Evolutionary conservation across 2,329 filamentous ascomycete genomes (phyloP).

Genomic region (Alternaria brassicae): DNA sequence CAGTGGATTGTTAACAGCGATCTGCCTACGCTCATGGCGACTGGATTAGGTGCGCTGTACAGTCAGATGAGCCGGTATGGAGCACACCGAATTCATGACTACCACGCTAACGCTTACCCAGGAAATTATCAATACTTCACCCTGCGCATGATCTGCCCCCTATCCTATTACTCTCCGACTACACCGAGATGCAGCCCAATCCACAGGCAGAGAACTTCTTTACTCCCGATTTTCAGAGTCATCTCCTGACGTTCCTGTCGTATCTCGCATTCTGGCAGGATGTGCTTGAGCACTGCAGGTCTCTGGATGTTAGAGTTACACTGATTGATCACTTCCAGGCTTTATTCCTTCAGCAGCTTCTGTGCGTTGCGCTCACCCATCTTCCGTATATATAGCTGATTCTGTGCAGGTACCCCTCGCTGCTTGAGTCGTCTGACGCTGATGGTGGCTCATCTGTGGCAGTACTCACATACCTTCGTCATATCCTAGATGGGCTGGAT

Average conservation of each 20-base stretch:
- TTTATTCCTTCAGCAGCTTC: constrained; percentile 89
- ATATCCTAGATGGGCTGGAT: constrained; percentile 88
- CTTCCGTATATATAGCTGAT: constrained; percentile 18
- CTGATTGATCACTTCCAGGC: constrained; percentile 96
- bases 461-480: constrained; percentile 89
- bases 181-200: constrained; percentile 73
- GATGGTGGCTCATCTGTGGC: constrained; percentile 97
- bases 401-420: constrained; percentile 78
- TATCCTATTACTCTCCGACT: constrained; percentile 88
- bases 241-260: constrained; percentile 91
- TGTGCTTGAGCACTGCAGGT: constrained; percentile 93
- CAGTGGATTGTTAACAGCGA: constrained; percentile 98
- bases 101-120: constrained; percentile 38
- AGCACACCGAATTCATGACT: background rate
- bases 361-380: constrained; percentile 62
- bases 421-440: constrained; percentile 95
- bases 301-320: constrained; percentile 88
- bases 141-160: constrained; percentile 77
- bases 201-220: constrained; percentile 74
- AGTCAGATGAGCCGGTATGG: constrained; percentile 69
- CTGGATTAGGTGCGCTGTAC: constrained; percentile 81
- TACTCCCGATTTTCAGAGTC: constrained; percentile 77
- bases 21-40: constrained; percentile 95
- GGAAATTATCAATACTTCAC: constrained; percentile 83
- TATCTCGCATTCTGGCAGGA: constrained; percentile 98